A percentile compares a stretch with the other conserved stretches of the same genome.
Conservation (phyloP, 768 basidiomycete species). For the Pleurotus pulmonarius region DNA sequence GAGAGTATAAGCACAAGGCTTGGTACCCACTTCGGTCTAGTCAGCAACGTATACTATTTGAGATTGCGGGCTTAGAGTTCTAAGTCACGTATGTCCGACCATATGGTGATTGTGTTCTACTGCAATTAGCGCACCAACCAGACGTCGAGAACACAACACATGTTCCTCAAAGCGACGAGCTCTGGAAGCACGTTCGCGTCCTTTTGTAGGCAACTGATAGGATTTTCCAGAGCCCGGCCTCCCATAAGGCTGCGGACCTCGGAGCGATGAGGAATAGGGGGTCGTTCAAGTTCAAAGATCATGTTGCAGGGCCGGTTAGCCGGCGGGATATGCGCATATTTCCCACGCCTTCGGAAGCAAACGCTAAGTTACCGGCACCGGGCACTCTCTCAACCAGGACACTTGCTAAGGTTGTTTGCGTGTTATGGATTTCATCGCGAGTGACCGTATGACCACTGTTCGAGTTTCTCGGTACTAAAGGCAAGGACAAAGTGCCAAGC, state of each 20-base stretch:
- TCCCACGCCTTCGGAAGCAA: not conserved
- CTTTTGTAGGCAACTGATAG: not conserved
- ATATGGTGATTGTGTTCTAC: constrained; percentile 1
- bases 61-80: constrained; percentile 2
- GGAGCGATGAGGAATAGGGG: not conserved
- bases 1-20: not conserved
- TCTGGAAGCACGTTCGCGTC: constrained; percentile 6
- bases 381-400: too few relatives aligned
- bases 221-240: not conserved
- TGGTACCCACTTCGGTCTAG: not conserved
- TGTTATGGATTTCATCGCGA: too few relatives aligned
- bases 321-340: not conserved
- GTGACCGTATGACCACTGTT: too few relatives aligned
- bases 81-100: constrained; percentile 3
- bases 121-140: constrained; percentile 8
- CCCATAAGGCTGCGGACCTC: not conserved
- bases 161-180: not conserved
- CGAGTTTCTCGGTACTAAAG: too few relatives aligned
- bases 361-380: too few relatives aligned
- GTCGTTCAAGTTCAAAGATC: not conserved
- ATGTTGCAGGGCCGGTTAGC: constrained; percentile 2
- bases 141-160: constrained; percentile 1
- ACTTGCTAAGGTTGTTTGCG: too few relatives aligned
- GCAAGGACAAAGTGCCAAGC: too few relatives aligned
- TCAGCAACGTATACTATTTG: not conserved